Conservation (phyloP, 176 grass and related monocot genomes). For the Carex pumila region DNA sequence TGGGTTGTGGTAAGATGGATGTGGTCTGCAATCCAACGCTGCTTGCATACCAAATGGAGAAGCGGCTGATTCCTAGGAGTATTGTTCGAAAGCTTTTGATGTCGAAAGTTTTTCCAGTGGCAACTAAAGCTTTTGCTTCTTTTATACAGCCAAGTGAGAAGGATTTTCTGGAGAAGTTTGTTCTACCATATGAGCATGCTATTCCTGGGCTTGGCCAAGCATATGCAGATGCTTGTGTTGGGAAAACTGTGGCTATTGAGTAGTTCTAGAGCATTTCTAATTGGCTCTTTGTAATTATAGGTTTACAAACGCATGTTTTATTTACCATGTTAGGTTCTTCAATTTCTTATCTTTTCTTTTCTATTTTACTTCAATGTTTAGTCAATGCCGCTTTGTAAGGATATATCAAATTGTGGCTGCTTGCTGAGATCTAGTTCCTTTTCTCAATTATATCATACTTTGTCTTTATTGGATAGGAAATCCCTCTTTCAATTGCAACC, state of each 20-base stretch:
- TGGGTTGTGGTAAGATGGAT: not conserved
- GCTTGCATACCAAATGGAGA: constrained; percentile 26
- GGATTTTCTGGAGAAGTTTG: constrained; percentile 27
- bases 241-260: not conserved
- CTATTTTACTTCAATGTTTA: no score
- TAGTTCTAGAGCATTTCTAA: no score
- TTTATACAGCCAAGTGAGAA: not conserved
- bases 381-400: no score
- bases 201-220: constrained; percentile 14
- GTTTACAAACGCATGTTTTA: no score
- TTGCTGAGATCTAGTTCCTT: no score
- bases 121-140: not conserved
- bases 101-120: constrained; percentile 22
- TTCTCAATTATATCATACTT: no score
- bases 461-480: no score
- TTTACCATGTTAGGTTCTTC: no score
- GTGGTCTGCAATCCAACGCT: constrained; percentile 22
- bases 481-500: no score
- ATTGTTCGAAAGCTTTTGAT: constrained; percentile 17
- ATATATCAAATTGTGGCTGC: no score
- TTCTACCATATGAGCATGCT: constrained; percentile 27
- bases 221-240: not conserved
- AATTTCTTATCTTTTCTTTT: no score
- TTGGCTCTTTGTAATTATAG: no score
- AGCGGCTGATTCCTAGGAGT: constrained; percentile 39